Conservation (phyloP, 176 grass and related monocot species). For the Eremochloa ophiuroides region DNA sequence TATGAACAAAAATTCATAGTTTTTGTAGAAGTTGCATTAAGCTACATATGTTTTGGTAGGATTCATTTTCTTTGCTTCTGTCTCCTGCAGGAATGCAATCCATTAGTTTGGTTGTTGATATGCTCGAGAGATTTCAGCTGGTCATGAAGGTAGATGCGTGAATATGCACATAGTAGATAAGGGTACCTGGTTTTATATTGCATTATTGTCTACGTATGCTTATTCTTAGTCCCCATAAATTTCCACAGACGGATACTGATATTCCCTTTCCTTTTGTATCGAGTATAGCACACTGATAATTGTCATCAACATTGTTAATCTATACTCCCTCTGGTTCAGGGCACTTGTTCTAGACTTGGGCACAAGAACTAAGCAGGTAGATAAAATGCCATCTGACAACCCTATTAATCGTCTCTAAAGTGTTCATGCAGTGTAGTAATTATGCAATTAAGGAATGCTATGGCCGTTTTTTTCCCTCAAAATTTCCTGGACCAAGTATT, state of each 20-base stretch:
- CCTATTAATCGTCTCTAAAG: not conserved
- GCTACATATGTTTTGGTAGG: not conserved
- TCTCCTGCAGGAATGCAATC: not conserved
- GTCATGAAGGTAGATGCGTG: slow-evolving; percentile 54
- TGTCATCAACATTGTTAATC: not conserved
- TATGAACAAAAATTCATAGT: not conserved
- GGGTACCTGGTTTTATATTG: not conserved
- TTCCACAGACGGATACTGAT: not conserved
- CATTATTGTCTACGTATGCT: not conserved
- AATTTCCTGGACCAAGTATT: not conserved
- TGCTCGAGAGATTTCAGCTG: slow-evolving; percentile 52
- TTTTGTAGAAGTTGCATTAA: not conserved
- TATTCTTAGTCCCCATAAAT: not conserved
- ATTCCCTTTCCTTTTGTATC: not conserved
- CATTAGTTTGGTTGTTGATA: slow-evolving; percentile 47
- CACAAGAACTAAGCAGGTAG: not conserved
- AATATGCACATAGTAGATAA: not conserved
- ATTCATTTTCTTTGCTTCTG: not conserved
- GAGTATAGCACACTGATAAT: not conserved
- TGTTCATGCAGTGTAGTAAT: not conserved
- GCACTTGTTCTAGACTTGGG: not conserved
- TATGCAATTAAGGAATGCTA: not conserved
- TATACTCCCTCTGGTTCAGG: not conserved
- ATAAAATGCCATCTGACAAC: not conserved
- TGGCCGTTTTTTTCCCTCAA: not conserved